A percentile compares a stretch with the other conserved stretches of the same genome.
Conservation (phyloP, 176 grass and related monocot genomes). For the Puya raimondii region DNA sequence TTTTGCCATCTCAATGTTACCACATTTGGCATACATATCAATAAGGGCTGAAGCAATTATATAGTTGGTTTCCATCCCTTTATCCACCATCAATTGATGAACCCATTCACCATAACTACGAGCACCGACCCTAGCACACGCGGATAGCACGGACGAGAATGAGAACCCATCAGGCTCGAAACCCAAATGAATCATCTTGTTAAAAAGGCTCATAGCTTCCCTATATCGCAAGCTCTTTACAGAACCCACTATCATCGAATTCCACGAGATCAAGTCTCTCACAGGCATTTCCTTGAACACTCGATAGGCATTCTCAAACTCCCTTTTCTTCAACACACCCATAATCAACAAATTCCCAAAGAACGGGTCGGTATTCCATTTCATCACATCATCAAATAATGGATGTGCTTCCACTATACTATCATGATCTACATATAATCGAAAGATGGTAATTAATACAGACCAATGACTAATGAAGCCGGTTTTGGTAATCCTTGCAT, state of each 20-base stretch:
- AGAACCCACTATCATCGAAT: constrained; percentile 56
- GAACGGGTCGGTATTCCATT: constrained; percentile 29
- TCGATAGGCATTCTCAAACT: constrained; percentile 40
- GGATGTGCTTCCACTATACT: constrained; percentile 32
- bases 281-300: constrained; percentile 63
- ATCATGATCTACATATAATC: constrained; percentile 46
- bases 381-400: constrained; percentile 29
- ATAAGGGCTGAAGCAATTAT: constrained; percentile 47
- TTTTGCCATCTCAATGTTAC: constrained; percentile 40
- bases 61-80: constrained; percentile 42
- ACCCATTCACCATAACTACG: constrained; percentile 37
- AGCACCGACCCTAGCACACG: constrained; percentile 53
- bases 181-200: constrained; percentile 36
- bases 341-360: constrained; percentile 50
- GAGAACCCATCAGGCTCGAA: constrained; percentile 52
- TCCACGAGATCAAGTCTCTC: constrained; percentile 69
- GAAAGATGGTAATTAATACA: constrained; percentile 28
- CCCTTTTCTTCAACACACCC: constrained; percentile 37
- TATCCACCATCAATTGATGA: constrained; percentile 45
- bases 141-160: constrained; percentile 52
- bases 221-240: constrained; percentile 27
- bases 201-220: constrained; percentile 53
- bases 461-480: constrained; percentile 25
- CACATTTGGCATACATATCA: constrained; percentile 76
- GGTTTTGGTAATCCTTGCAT: constrained; percentile 37